Base-by-base conservation (phyloP, 768 basidiomycete species). In the Omphalotus guepiniiformis region DNA sequence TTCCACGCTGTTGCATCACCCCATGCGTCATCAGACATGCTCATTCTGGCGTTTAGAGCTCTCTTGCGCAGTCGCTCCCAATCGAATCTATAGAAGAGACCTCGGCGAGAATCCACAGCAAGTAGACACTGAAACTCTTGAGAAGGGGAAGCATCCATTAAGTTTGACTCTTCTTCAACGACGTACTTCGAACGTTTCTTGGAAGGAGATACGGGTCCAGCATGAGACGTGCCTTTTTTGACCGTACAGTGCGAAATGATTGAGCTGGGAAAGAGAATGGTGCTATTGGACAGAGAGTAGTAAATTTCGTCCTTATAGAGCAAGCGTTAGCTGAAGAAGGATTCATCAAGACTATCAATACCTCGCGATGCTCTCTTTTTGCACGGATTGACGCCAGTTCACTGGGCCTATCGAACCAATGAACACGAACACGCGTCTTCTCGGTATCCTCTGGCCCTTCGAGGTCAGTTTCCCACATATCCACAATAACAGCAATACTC, bases 271-370 rank as follows among this genome's bases (percentile, higher is more conserved):
- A 70, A 65, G 13, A 86, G 55, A 32, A 75, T 66, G 19, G 68
- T 77, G 35, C 67, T 70, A 4, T 72, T 70, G 26, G 68, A 53
- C 19, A 86, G 62, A 7, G 79, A 78, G 41, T 84, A 85, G 55
- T 87, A 89, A 6, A 90, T 73, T 63, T 91, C 88, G 53, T 87
- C 85, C 88, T 90, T 52, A 11, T 9, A n/a, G n/a, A 51, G 37
- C 28, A 39, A 43, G 18, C 3, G 18, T n/a, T n/a, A n/a, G n/a
- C n/a, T n/a, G n/a, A n/a, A 27, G 30, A 11, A 37, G 16, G 35
- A 50, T 7, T 27, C 39, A 6, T 37, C 23, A 36, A 26, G 38
- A 42, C 16, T 34, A 27, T 47, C 16, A 58, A 74, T 39, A 88
- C 88, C 64, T 83, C 73, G 37, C 67, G 56, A 59, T 83, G 76